Base-by-base conservation (phyloP, 768 basidiomycete genomes). In the Macrolepiota dolichaula region DNA sequence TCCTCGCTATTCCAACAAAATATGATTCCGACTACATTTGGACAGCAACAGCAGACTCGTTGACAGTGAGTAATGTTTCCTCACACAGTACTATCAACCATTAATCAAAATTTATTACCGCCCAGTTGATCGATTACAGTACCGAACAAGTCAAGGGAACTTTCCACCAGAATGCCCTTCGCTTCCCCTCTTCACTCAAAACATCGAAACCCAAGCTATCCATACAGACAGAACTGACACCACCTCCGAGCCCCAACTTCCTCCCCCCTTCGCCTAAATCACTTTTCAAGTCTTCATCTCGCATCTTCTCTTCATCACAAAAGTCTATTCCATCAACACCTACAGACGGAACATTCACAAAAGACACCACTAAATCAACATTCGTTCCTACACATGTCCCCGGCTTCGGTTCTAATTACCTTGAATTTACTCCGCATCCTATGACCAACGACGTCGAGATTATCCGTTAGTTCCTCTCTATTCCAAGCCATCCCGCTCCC, bases 21-120 rank as follows among this genome's bases (percentile, higher is more conserved):
- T 86, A 86, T 62, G 83, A 86, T 62, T 78, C 84, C 1, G 81
- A 85, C 64, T 83, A 78, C 62, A 73, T 85, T 38, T 87, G 85
- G 85, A 78, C 78, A 47, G 85, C 83, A 12, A 82, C 81, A n/a
- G 71, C 79, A 0, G 74, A 82, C 57, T 80, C 81, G 25, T 72
- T 87, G 10, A 79, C 75, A 22, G 84, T 86, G 68, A 46, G 79
- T 68, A n/a, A 19, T 44, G 53, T 42, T 51, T 50, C 40, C 55
- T 22, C 24, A 51, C 4, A 47, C 2, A 49, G 4, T 4, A 3
- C 22, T 7, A 38, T 56, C 24, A 22, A n/a, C 37, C n/a, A 61
- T 55, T 46, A 58, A 19, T 17, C 57, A 38, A 7, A n/a, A 63
- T 35, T 25, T 36, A 62, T 63, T 10, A 55, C 59, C 17, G 17